A percentile compares a stretch with the other conserved stretches of the same genome.
These are phyloP conservation scores for Aurantiochytrium sp. DNA, from an alignment of 108 stramenopile genomes.

Conservation along the genomic window DNA sequence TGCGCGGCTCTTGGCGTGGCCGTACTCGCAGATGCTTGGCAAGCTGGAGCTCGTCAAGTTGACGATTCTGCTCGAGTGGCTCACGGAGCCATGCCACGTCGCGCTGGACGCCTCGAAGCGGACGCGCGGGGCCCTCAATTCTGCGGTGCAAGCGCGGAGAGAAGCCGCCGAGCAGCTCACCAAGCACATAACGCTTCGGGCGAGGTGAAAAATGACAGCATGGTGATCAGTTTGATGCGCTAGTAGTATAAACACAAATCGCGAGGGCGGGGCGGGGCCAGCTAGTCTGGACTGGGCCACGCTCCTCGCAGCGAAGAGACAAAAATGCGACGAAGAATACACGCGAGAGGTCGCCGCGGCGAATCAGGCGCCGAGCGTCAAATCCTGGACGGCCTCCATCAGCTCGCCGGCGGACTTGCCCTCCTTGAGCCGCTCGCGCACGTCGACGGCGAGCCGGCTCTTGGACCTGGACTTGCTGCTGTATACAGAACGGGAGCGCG, in stretches of 20 bases:
- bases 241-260: too few relatives aligned
- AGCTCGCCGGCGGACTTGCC: neutral
- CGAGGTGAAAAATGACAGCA: neutral
- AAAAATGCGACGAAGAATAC: too few relatives aligned
- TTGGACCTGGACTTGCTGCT: too few relatives aligned
- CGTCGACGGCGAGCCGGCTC: neutral
- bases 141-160: neutral
- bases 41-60: slow-evolving; percentile 14
- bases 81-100: neutral
- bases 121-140: neutral
- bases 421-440: neutral
- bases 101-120: neutral
- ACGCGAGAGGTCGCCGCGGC: neutral
- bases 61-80: neutral
- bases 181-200: neutral
- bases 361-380: neutral
- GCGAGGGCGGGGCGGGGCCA: too few relatives aligned
- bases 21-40: neutral
- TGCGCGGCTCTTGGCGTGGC: neutral
- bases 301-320: too few relatives aligned
- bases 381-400: neutral
- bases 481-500: too few relatives aligned
- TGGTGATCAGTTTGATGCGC: neutral
- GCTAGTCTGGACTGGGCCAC: too few relatives aligned
- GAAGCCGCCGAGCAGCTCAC: slow-evolving; percentile 9